Base-by-base conservation (phyloP, 2,329 filamentous ascomycete species). In the Ophiocordyceps sinensis region DNA sequence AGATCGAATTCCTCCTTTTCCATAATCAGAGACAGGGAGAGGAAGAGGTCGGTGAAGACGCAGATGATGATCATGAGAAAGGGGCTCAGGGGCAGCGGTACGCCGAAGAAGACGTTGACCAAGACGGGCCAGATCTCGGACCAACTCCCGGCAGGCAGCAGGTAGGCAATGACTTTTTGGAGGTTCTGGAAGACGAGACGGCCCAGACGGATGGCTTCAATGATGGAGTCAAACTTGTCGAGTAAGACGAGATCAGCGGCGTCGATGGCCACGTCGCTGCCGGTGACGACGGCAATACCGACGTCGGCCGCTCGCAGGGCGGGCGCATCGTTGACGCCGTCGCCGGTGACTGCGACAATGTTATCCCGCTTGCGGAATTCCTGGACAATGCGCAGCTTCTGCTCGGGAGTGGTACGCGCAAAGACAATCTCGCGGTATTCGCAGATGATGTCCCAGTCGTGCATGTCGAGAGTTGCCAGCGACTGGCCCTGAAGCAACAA, bases 351-450 rank as follows among this genome's bases (percentile, higher is more conserved):
- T 29, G 78, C 80, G 11, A 76, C 79, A 1, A 71, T 72, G 26
- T 76, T 72, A 17, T 71, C 70, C 13, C 71, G 61, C 17, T 61
- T 56, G 47, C 81, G 78, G 19, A 84, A 67, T 38, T 78, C 77
- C 43, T 77, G 73, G 37, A 85, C 82, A 66, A 85, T 84, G 35
- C 78, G 72, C 8, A 82, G 75, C 52, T 85, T 85, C 31, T 81
- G 82, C 43, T 77, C 71, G 0, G 80, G 80, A 0, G 78, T 76
- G 41, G 79, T 82, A 17, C 79, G 70, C 14, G 79, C 79, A 48
- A 82, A 77, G 15, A 84, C 78, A 17, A 84, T 68, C 47, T 75
- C 71, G n/a, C 66, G 61, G 40, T 73, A 73, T 9, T 59, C 57
- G 46, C 67, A 73, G 10, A 68, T 54, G 4, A 58, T 43, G 39